These are phyloP conservation scores for Aspergillus terreus DNA, from an alignment of 2,329 filamentous ascomycete genomes.

Conservation along the genomic window DNA sequence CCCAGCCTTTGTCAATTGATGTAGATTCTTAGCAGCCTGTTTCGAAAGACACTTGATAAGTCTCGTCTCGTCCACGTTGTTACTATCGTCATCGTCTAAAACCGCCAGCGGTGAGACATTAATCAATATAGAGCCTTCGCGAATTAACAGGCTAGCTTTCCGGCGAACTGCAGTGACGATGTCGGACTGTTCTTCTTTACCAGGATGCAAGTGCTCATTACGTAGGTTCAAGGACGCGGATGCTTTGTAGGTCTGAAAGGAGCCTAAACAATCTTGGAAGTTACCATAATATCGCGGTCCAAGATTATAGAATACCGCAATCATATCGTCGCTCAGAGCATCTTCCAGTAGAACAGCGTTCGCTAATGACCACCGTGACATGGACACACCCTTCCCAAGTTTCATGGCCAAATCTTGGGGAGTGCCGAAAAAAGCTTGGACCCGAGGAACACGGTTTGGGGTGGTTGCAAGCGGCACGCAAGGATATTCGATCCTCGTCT, in stretches of 20 bases:
- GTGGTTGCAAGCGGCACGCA: conserved; percentile 64
- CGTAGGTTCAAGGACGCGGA: conserved; percentile 86
- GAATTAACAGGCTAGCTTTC: conserved; percentile 76
- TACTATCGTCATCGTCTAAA: conserved; percentile 75
- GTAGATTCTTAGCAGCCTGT: conserved; percentile 63
- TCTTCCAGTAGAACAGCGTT: conserved; percentile 88
- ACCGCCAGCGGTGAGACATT: conserved; percentile 78
- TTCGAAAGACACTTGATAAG: conserved; percentile 73
- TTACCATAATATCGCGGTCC: conserved; percentile 92
- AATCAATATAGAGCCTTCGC: conserved; percentile 75
- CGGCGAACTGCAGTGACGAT: conserved; percentile 84
- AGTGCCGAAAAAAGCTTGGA: conserved; percentile 91
- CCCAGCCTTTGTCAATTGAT: conserved; percentile 66
- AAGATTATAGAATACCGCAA: conserved; percentile 86
- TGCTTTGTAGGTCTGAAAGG: conserved; percentile 92
- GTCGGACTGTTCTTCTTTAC: conserved; percentile 86
- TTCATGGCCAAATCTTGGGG: conserved; percentile 79
- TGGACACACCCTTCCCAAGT: conserved; percentile 67
- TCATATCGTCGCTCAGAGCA: conserved; percentile 80
- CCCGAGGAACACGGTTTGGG: conserved; percentile 51
- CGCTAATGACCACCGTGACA: conserved; percentile 82
- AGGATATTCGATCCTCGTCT: conserved; percentile 85
- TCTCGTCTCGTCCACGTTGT: conserved; percentile 66
- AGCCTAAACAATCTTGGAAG: conserved; percentile 92
- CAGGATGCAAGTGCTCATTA: conserved; percentile 85